Base-by-base conservation (phyloP, 371 early-diverging fungal species). In the Mucor piriformis region DNA sequence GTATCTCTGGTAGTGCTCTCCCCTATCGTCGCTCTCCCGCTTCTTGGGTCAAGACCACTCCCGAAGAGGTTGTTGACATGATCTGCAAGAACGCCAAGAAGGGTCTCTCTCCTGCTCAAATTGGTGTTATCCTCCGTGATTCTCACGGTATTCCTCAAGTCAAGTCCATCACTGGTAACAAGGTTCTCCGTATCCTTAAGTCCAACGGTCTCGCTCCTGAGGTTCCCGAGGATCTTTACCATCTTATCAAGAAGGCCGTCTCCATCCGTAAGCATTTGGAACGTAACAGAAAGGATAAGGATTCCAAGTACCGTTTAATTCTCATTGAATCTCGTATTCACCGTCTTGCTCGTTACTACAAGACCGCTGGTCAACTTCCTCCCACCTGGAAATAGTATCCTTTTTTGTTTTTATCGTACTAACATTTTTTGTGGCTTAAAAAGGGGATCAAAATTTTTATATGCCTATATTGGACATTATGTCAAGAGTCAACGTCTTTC, bases 291-390 rank as follows among this genome's bases (percentile, higher is more conserved):
- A 99, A 99, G 89, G 99, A 99, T 84, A 88, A 85, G 73, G 98
- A 97, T 84, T 88, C 96, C 83, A 99, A 99, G 93, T 99, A 97
- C 92, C 95, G 99, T 74, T 89, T 99, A 67, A 98, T 97, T 91
- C 87, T 99, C 54, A 91, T 96, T 68, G 99, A 99, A 83, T 97
- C 99, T 65, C 92, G 99, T 88, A 93, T 99, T 78, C 96, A 96
- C 88, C 95, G 99, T 88, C 92, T 99, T 67, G 92, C 96, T 69
- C 95, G 99, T 75, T 99, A 99, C 94, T 99, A 99, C 95, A 98
- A 98, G 93, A 94, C 92, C 74, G 85, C 90, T 72, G 98, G 98
- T 69, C 91, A 93, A 83, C 86, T 99, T 67, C 92, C 99, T 66
- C 94, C 98, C 67, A 97, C 90, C 90, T 99, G 99, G 99, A 98